These are phyloP conservation scores for Leucogyrophana mollusca DNA, from an alignment of 768 basidiomycete species.

Conservation along the genomic window DNA sequence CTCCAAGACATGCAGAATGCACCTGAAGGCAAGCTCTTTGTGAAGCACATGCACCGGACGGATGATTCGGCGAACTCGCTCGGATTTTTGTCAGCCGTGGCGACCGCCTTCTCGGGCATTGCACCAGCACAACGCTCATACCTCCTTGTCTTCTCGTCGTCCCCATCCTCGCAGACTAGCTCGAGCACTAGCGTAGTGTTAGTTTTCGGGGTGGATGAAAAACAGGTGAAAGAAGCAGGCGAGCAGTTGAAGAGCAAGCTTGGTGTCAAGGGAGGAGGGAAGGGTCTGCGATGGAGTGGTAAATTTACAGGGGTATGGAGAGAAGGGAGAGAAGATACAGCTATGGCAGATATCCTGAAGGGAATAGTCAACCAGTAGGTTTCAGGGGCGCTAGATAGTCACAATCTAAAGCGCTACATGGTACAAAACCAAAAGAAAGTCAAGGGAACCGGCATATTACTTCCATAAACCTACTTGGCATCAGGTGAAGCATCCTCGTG, in stretches of 20 bases:
- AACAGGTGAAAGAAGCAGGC: slow-evolving; percentile 56
- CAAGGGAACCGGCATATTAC: slow-evolving; percentile 1
- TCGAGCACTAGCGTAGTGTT: slow-evolving; percentile 55
- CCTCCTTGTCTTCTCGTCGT: slow-evolving; percentile 58
- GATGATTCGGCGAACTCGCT: slow-evolving; percentile 63
- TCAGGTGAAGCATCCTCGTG: not conserved
- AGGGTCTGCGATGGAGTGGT: slow-evolving; percentile 74
- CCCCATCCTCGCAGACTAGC: slow-evolving; percentile 53
- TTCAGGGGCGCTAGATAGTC: slow-evolving; percentile 13
- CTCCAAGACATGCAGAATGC: slow-evolving; percentile 33
- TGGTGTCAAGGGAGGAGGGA: slow-evolving; percentile 75
- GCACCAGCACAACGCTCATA: slow-evolving; percentile 29
- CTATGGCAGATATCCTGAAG: slow-evolving; percentile 39
- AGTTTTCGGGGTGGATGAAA: slow-evolving; percentile 59
- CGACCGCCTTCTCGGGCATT: slow-evolving; percentile 41
- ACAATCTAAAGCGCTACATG: slow-evolving; percentile 6
- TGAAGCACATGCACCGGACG: slow-evolving; percentile 53
- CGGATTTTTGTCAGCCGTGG: slow-evolving; percentile 57
- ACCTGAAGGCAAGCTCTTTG: slow-evolving; percentile 31
- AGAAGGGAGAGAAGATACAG: slow-evolving; percentile 39
- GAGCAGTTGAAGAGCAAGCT: slow-evolving; percentile 56
- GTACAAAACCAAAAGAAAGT: slow-evolving; percentile 5
- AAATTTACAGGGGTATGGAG: slow-evolving; percentile 54
- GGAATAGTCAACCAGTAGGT: slow-evolving; percentile 1
- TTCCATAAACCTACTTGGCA: slow-evolving; percentile 4